Conservation (phyloP, 2,329 filamentous ascomycete species). For the Aspergillus thermomutatus region DNA sequence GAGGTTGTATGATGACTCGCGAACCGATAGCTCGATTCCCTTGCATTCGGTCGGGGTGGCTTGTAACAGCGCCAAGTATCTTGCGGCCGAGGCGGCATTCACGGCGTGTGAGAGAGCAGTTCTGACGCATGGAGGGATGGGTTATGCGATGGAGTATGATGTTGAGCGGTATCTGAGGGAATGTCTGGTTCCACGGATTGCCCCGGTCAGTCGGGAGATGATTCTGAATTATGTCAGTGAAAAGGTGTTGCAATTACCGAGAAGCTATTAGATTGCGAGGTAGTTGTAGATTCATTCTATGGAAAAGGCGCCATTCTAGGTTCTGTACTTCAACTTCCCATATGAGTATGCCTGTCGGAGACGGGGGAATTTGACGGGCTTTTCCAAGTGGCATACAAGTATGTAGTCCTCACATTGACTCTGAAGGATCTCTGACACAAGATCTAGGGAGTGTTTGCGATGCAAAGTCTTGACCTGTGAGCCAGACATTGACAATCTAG, state of each 20-base stretch:
- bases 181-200: conserved; percentile 58
- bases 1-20: conserved; percentile 54
- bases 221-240: conserved; percentile 46
- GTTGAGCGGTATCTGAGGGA: conserved; percentile 60
- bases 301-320: too few relatives aligned
- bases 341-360: too few relatives aligned
- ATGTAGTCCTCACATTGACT: too few relatives aligned
- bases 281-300: not conserved
- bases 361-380: too few relatives aligned
- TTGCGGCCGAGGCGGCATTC: conserved; percentile 60
- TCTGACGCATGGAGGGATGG: conserved; percentile 60
- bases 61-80: conserved; percentile 68
- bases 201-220: conserved; percentile 55
- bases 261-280: conserved; percentile 36
- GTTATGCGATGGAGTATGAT: conserved; percentile 61
- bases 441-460: too few relatives aligned
- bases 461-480: too few relatives aligned
- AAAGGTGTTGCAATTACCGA: conserved; percentile 41
- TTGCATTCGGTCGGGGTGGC: conserved; percentile 60
- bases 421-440: too few relatives aligned
- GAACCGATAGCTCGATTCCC: conserved; percentile 50
- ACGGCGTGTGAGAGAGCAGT: conserved; percentile 57
- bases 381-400: too few relatives aligned
- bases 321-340: too few relatives aligned
- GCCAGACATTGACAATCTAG: too few relatives aligned